Evolutionary conservation across 768 basidiomycete species (phyloP).

Genomic region (Crassisporium funariophilum): DNA sequence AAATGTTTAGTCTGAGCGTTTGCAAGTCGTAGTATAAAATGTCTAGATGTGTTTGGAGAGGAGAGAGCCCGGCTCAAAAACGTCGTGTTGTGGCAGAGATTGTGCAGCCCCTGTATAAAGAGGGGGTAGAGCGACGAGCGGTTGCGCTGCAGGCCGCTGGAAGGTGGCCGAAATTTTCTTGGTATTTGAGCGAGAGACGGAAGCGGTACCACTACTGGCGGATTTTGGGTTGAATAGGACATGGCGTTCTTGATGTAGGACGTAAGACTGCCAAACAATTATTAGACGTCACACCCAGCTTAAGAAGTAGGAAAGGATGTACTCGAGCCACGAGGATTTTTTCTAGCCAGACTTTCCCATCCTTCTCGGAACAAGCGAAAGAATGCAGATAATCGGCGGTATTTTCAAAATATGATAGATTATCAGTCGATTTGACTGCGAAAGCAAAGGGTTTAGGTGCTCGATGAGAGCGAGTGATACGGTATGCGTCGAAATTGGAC

Average conservation of each 20-base stretch:
- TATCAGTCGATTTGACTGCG: slow-evolving; percentile 87
- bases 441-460: slow-evolving; percentile 86
- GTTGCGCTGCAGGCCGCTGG: slow-evolving; percentile 27
- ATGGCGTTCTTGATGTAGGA: slow-evolving; percentile 78
- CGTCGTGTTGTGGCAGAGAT: slow-evolving; percentile 34
- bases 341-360: slow-evolving; percentile 80
- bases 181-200: slow-evolving; percentile 44
- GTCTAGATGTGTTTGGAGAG: slow-evolving; percentile 50
- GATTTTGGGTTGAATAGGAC: slow-evolving; percentile 56
- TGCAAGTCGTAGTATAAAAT: too few species aligned
- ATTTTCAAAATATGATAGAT: slow-evolving; percentile 84
- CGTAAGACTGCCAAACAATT: slow-evolving; percentile 62
- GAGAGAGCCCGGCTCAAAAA: slow-evolving; percentile 79
- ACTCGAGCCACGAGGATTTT: slow-evolving; percentile 82
- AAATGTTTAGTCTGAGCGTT: too few species aligned
- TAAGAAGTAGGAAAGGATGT: slow-evolving; percentile 30
- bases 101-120: slow-evolving; percentile 30
- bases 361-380: slow-evolving; percentile 75
- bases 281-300: slow-evolving; percentile 12
- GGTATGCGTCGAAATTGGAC: slow-evolving; percentile 88
- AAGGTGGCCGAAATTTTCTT: slow-evolving; percentile 27
- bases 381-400: slow-evolving; percentile 85
- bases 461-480: slow-evolving; percentile 73
- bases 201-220: slow-evolving; percentile 26
- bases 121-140: slow-evolving; percentile 48